These are phyloP conservation scores for Eimeria acervulina DNA, from an alignment of 169 alveolate species.

Conservation along the genomic window DNA sequence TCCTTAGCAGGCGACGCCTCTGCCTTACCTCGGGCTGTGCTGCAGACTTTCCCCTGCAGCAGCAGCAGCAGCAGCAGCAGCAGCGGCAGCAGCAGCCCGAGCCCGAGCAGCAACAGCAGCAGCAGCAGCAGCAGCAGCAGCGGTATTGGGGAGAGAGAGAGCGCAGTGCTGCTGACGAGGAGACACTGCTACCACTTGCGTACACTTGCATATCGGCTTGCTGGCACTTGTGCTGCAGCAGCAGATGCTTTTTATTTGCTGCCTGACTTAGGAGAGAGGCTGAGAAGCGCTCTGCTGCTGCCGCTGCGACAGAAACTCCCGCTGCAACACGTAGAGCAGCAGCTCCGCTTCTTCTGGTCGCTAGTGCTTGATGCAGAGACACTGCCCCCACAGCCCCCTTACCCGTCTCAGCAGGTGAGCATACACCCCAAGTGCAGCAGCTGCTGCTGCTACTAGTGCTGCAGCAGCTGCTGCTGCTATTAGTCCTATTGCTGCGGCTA, in stretches of 20 bases:
- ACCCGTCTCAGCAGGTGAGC: conserved; percentile 75
- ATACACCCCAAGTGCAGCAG: neutral
- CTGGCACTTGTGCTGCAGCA: conserved; percentile 40
- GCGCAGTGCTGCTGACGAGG: conserved; percentile 29
- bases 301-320: conserved; percentile 63
- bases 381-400: conserved; percentile 76
- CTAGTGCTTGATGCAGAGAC: conserved; percentile 60
- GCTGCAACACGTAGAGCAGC: conserved; percentile 81
- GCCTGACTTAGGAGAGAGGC: neutral
- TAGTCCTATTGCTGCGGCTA: neutral
- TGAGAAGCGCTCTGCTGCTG: neutral
- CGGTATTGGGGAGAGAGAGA: conserved; percentile 10
- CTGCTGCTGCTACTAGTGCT: neutral
- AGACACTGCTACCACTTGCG: conserved; percentile 76
- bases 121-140: neutral
- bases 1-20: conserved; percentile 22
- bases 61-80: conserved; percentile 38
- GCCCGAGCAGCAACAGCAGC: neutral
- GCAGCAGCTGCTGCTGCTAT: neutral
- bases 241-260: conserved; percentile 59
- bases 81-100: neutral
- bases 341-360: conserved; percentile 67
- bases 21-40: conserved; percentile 30
- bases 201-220: conserved; percentile 43
- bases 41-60: conserved; percentile 40